Conservation (phyloP, 2,329 filamentous ascomycete species). For the Stagonosporopsis vannaccii region DNA sequence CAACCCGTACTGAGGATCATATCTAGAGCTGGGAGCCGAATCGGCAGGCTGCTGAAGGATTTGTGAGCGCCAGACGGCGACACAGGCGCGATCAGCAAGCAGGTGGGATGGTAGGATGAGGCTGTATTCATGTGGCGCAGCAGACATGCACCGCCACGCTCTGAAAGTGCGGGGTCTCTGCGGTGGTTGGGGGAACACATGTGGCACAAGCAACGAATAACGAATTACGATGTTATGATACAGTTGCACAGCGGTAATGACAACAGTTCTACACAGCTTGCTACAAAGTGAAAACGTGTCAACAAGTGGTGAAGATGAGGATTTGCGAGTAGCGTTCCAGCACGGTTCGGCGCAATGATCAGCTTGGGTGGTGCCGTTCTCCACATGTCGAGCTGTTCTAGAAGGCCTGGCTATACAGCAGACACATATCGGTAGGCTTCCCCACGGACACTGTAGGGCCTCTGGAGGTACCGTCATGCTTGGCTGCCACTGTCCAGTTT, state of each 20-base stretch:
- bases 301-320: conserved; percentile 7
- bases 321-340: conserved; percentile 8
- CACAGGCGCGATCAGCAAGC: background rate
- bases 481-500: background rate
- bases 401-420: background rate
- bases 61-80: conserved; percentile 20
- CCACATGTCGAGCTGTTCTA: background rate
- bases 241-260: background rate
- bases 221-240: conserved; percentile 10
- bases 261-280: background rate
- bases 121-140: background rate
- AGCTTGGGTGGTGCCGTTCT: background rate
- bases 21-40: conserved; percentile 24
- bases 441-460: background rate
- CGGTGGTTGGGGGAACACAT: background rate
- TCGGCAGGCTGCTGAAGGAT: conserved; percentile 30
- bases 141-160: background rate
- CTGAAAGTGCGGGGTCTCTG: conserved; percentile 5
- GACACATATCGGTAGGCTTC: background rate
- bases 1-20: conserved; percentile 28
- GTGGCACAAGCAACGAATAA: conserved; percentile 9
- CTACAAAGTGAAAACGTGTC: background rate
- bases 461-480: background rate
- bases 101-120: background rate
- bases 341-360: conserved; percentile 11